These are phyloP conservation scores for Cryptococcus amylolentus DNA, from an alignment of 1,284 basidiomycete genomes.

Conservation along the genomic window DNA sequence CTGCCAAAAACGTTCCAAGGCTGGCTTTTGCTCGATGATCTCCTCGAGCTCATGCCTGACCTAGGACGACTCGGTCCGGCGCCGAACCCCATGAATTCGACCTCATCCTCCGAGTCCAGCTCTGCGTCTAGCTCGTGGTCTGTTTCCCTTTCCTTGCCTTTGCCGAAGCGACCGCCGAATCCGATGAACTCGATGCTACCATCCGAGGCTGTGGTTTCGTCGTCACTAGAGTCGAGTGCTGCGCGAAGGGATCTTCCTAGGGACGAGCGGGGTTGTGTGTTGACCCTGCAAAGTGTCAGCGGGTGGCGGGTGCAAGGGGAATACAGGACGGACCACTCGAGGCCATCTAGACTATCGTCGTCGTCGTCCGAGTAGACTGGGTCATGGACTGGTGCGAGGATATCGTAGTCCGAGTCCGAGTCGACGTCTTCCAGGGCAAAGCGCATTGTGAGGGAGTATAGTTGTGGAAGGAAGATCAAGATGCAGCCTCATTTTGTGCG, in stretches of 20 bases:
- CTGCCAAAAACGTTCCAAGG: conserved; percentile 2
- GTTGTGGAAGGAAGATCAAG: not conserved
- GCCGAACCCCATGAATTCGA: conserved; percentile 14
- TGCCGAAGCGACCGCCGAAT: conserved; percentile 2
- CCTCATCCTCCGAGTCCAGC: conserved; percentile 37
- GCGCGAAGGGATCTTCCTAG: conserved; percentile 25
- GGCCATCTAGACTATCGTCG: conserved; percentile 7
- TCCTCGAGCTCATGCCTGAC: conserved; percentile 6
- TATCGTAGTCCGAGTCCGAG: conserved; percentile 15
- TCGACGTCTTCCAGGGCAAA: conserved; percentile 25
- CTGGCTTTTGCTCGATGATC: conserved; percentile 1
- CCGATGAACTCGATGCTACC: conserved; percentile 29
- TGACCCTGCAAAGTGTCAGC: not conserved
- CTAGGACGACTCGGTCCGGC: not conserved
- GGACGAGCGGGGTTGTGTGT: conserved; percentile 9
- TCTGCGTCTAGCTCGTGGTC: conserved; percentile 11
- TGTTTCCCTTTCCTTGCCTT: not conserved
- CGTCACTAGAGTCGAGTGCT: conserved; percentile 20
- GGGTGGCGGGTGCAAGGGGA: conserved; percentile 5
- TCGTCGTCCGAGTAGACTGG: conserved; percentile 2
- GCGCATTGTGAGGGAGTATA: conserved; percentile 16
- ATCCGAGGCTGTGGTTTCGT: conserved; percentile 27
- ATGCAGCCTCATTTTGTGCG: not conserved
- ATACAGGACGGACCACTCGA: not conserved
- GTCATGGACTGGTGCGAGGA: conserved; percentile 11